A percentile compares a stretch with the other conserved stretches of the same genome.
phyloP scores from a whole-genome alignment of 2,329 filamentous ascomycete species.

The Thermochaetoides dissita region DNA sequence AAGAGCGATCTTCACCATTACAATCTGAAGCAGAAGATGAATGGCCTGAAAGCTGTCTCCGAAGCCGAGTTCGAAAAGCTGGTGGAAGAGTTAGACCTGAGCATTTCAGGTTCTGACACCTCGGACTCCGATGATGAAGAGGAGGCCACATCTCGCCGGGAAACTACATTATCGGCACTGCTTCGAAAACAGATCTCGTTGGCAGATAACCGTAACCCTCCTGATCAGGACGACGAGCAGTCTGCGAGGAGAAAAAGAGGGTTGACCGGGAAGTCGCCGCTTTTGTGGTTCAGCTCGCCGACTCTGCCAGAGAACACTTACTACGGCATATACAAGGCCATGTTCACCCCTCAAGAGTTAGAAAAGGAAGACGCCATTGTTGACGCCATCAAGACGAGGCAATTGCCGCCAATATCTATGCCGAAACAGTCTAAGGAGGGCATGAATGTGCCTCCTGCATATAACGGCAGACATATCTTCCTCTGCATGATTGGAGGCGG shows the following conservation, averaged over 20 bases:
- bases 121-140: conserved; percentile 56
- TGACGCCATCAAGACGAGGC: conserved; percentile 60
- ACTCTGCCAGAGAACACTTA: conserved; percentile 63
- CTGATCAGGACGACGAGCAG: conserved; percentile 31
- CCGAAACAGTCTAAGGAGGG: conserved; percentile 45
- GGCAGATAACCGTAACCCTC: conserved; percentile 32
- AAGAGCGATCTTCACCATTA: conserved; percentile 87
- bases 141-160: conserved; percentile 37
- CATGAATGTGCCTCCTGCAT: conserved; percentile 36
- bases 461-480: conserved; percentile 74
- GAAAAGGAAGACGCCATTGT: conserved; percentile 47
- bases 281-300: conserved; percentile 76
- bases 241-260: conserved; percentile 27
- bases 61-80: conserved; percentile 80
- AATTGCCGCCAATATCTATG: conserved; percentile 49
- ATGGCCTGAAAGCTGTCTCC: conserved; percentile 55
- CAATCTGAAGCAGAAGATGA: conserved; percentile 83
- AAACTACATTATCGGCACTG: conserved; percentile 60
- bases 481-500: conserved; percentile 98
- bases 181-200: conserved; percentile 73
- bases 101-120: conserved; percentile 74
- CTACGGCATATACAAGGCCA: conserved; percentile 71
- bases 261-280: conserved; percentile 52
- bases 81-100: conserved; percentile 76
- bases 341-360: conserved; percentile 62